Evolutionary conservation across 176 grass and related monocot genomes (phyloP), one percentile per base, ranked within the genome.

Genomic region (Aegilops longissima): DNA sequence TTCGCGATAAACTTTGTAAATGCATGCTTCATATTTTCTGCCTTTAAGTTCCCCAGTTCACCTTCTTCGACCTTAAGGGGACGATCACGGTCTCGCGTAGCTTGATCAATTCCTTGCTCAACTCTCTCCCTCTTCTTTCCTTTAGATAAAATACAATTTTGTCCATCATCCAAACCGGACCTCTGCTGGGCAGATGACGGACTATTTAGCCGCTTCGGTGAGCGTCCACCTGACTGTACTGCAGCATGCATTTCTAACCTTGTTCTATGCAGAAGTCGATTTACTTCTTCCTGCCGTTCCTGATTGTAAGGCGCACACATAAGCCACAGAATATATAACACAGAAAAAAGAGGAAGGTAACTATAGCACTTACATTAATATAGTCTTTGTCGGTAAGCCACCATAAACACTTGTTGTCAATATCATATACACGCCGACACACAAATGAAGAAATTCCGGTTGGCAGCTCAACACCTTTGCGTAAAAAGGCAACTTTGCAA

Each of bases 221-320:
- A 94, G 45, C 80, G 87, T 20, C 91, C 92, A 85, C 87, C 86
- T 61, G 92, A 87, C 74, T 97, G 94, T 66, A 94, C 83, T 23
- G 86, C 88, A 17, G 90, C 89, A 86, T 92, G 90, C 94, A 94
- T 97, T 84, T 97, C 94, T 83, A 85, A 70, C 80, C 69, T 85
- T 64, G 94, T 90, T 90, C 78, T 90, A 14, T 92, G 33, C 31
- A 97, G 84, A 90, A 97, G 92, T 20, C 76, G 85, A 89, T 97
- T 89, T 86, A 97, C 88, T 87, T 97, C 94, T 80, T 93, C 94
- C 86, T 97, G 92, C 5, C 90, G 90, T 77, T 97, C 92, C 94
- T 97, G 85, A 35, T 49, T 9, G 70, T 84, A 88, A 77, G 52
- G 24, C 17, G 23, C 68, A 88, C 14, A 80, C 21, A 70, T 76